Conservation (phyloP, 768 basidiomycete species). For the Leucosporidium yakuticum region DNA sequence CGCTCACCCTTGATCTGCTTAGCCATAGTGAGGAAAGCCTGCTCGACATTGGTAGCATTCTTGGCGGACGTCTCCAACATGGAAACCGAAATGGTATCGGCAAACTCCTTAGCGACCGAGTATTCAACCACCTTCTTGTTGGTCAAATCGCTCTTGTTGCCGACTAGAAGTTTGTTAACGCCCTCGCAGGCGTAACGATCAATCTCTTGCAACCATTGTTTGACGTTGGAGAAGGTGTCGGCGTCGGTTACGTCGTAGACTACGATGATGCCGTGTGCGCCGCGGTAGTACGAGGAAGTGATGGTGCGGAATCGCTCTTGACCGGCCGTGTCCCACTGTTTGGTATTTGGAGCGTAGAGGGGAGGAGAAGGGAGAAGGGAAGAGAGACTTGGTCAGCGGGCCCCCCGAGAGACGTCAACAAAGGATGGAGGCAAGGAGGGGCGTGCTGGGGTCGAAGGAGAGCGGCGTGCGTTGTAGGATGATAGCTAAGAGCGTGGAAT, state of each 20-base stretch:
- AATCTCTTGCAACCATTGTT: constrained; percentile 54
- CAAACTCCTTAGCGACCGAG: constrained; percentile 57
- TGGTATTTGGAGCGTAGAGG: background rate
- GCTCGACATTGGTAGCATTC: constrained; percentile 94
- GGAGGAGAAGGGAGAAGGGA: background rate
- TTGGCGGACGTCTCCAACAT: constrained; percentile 99
- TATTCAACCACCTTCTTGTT: constrained; percentile 67
- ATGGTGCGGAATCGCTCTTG: constrained; percentile 98
- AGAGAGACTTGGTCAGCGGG: background rate
- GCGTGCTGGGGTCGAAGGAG: background rate
- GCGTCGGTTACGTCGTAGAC: constrained; percentile 90
- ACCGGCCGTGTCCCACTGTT: constrained; percentile 95
- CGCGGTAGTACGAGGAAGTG: constrained; percentile 96
- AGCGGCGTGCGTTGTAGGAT: too few relatives aligned
- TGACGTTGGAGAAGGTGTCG: constrained; percentile 64
- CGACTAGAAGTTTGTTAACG: constrained; percentile 97
- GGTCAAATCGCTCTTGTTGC: constrained; percentile 92
- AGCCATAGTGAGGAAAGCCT: constrained; percentile 95
- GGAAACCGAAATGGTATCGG: constrained; percentile 80
- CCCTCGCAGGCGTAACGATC: constrained; percentile 82
- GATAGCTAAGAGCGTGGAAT: too few relatives aligned
- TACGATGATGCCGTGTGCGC: constrained; percentile 93
- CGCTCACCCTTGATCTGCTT: constrained; percentile 43
- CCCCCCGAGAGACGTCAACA: too few relatives aligned
- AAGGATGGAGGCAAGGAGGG: background rate